phyloP scores from a whole-genome alignment of 1,284 basidiomycete species.

The Heterobasidion occidentale region DNA sequence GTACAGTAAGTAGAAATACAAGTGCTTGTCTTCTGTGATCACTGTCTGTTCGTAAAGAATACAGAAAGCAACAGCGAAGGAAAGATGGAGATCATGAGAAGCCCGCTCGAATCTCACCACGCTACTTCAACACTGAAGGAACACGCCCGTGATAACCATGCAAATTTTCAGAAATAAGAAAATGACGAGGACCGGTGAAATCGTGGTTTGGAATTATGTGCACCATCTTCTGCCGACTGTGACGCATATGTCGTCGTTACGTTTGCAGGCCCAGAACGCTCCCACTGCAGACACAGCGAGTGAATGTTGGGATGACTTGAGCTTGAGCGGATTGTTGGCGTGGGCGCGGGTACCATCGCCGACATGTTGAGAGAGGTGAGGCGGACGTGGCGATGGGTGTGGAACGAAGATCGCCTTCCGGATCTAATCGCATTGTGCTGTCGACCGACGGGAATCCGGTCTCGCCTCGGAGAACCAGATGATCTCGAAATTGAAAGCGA shows the following conservation, averaged over 20 bases:
- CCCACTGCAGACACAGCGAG: conserved; percentile 52
- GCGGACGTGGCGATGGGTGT: conserved; percentile 6
- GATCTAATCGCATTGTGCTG: not conserved
- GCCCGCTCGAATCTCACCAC: no score
- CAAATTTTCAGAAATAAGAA: no score
- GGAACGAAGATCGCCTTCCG: not conserved
- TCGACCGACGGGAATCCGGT: not conserved
- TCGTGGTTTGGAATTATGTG: no score
- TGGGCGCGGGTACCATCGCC: conserved; percentile 28
- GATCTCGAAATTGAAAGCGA: not conserved
- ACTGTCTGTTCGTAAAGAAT: no score
- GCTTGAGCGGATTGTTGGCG: conserved; percentile 39
- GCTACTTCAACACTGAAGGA: no score
- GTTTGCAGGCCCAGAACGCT: conserved; percentile 46
- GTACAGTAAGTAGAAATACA: no score
- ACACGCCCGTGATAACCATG: no score
- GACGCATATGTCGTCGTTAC: conserved; percentile 28
- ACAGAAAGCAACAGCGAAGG: no score
- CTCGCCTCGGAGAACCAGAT: not conserved
- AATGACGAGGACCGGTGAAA: no score
- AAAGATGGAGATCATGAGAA: no score
- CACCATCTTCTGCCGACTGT: no score
- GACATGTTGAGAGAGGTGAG: conserved; percentile 21
- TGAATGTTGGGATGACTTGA: conserved; percentile 50
- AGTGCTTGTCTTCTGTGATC: no score